Evolutionary conservation across 208 protist genomes (phyloP), one percentile per base, ranked within the genome.

Genomic region (Trypanosoma scelopori): DNA sequence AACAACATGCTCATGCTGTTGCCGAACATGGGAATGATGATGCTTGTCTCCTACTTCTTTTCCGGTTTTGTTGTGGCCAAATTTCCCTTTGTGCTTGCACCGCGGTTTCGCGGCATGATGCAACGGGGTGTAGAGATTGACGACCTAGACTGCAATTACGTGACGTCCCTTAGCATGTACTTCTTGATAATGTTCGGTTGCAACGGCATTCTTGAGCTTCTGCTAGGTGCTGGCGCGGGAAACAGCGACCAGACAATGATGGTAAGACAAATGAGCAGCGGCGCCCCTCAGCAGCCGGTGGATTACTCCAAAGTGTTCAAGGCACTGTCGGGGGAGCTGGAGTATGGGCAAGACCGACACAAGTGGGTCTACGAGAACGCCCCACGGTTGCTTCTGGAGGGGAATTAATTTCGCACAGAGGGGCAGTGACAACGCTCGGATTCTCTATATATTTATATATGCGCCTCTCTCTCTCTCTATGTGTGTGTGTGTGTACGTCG

Each of bases 51-150:
- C 15, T 94, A 96, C 73, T 98, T 98, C 65, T 99, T 98, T 71
- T 97, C 92, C 30, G 95, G 96, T 20, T 99, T 99, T 73, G 92
- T 99, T 18, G 93, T 97, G 35, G 95, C 94, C 42, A 97, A 98
- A 80, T 94, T 99, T 32, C 97, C 97, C 25, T 99, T 99, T 64
- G 83, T 85, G 25, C 75, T 99, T 0, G 97, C 97, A 9, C 69
- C 82, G n/a, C 77, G 93, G 46, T 98, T 98, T 72, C 77, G 82
- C 39, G 86, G 82, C 20, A 98, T 99, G 91, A 89, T 98, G 70
- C 97, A 99, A 74, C 78, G 96, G 27, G 97, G 97, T 5, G 85
- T 99, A 30, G 95, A 98, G 41, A 89, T 98, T 35, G 77, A 87
- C 48, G 84, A 94, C 41, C 79, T 99, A 0, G 94, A 98, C 62